Evolutionary conservation across 495 filamentous ascomycete species (phyloP), one percentile per base, ranked within the genome.

Genomic region (Pyrenopolyporus hunteri): DNA sequence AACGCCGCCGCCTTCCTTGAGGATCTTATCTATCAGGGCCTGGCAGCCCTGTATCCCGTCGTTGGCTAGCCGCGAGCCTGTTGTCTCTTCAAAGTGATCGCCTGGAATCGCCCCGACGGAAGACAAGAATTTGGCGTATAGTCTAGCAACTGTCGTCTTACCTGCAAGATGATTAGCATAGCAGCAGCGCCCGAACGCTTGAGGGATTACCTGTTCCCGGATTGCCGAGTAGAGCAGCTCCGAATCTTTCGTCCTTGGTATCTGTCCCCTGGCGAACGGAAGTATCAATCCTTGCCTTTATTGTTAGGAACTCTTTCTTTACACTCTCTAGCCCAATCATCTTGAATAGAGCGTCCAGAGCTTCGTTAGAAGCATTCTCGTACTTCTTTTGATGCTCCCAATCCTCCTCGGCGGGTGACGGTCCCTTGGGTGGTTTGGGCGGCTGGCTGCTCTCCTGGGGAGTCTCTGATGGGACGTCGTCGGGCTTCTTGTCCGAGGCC

Each of bases 81-180:
- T 87, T 0, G 83, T 89, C 59, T 93, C 89, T 1, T 83, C 67
- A 36, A 93, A 84, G 10, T 55, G 67, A n/a, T 60, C 46, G 0
- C 77, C 80, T 0, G 83, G 73, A 16, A 90, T 74, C 5, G 83
- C 80, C 0, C 84, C 84, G 0, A 90, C 73, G 0, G 85, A 78
- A 0, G 82, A 74, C 2, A 93, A 70, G 52, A 92, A 87, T 36
- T 84, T 80, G 4, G 85, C 89, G 56, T 93, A 95, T 0, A 89
- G 70, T 4, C 89, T 80, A n/a, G 90, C 89, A 10, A 93, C 85
- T 0, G 90, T 93, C 0, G 90, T 93, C 76, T 93, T 95, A 1
- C 87, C 87, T 88, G n/a, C n/a, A n/a, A n/a, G n/a, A n/a, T n/a
- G n/a, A n/a, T n/a, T n/a, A n/a, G n/a, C n/a, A n/a, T n/a, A n/a